Conservation (phyloP, 73 alveolate genomes). For the Tetrahymena elliotti region DNA sequence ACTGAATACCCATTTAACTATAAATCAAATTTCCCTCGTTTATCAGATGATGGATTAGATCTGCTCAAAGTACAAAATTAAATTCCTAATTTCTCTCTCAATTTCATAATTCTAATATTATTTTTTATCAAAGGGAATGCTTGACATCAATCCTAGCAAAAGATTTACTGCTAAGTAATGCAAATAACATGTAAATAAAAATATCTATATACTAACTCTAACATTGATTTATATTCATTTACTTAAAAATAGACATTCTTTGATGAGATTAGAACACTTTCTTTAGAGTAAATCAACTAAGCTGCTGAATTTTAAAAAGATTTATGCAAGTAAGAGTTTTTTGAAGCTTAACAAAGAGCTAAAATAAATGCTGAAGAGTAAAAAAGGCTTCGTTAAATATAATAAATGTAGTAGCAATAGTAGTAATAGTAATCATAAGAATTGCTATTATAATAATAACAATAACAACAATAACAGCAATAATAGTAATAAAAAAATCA, state of each 20-base stretch:
- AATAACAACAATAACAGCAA: too few relatives aligned
- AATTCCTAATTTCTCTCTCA: neutral
- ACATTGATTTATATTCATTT: too few relatives aligned
- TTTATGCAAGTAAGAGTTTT: too few relatives aligned
- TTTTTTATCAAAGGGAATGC: slow-evolving; percentile 67
- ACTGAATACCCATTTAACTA: slow-evolving; percentile 50
- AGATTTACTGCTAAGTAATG: slow-evolving; percentile 84
- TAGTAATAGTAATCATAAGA: neutral
- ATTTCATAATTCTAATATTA: too few relatives aligned
- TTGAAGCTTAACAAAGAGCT: too few relatives aligned
- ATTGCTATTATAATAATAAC: neutral
- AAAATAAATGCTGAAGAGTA: too few relatives aligned
- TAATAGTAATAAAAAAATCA: neutral
- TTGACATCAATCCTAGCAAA: slow-evolving; percentile 67
- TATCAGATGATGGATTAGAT: slow-evolving; percentile 46
- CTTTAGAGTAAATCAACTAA: too few relatives aligned
- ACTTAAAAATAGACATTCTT: too few relatives aligned
- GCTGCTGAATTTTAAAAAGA: too few relatives aligned
- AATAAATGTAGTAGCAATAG: too few relatives aligned
- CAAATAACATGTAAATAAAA: slow-evolving; percentile 57
- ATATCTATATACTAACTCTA: too few relatives aligned
- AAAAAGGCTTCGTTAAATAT: neutral
- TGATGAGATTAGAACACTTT: too few relatives aligned
- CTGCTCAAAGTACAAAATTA: neutral
- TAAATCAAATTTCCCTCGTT: slow-evolving; percentile 30